These are phyloP conservation scores for Boletus bicolor DNA, from an alignment of 768 basidiomycete species.

Conservation along the genomic window DNA sequence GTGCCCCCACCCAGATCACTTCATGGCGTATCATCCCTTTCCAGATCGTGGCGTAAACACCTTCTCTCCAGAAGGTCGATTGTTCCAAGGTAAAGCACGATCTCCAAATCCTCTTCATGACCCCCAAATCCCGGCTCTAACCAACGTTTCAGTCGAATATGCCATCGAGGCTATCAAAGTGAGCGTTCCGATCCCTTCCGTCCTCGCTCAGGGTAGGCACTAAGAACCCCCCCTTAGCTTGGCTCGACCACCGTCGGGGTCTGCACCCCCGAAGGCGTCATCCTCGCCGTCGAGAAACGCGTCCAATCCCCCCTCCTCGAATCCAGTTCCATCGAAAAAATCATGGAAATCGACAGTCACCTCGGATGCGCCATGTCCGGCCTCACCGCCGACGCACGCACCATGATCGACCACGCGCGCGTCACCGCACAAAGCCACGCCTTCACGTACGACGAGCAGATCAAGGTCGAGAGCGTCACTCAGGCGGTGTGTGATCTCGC, in stretches of 20 bases:
- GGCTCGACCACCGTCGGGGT: constrained; percentile 98
- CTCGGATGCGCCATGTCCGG: constrained; percentile 98
- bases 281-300: constrained; percentile 97
- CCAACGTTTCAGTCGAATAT: constrained; percentile 76
- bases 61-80: constrained; percentile 96
- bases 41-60: constrained; percentile 97
- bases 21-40: neutral
- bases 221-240: constrained; percentile 50
- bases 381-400: constrained; percentile 95
- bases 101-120: neutral
- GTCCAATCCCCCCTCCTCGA: constrained; percentile 96
- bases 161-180: constrained; percentile 99
- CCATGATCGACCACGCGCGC: constrained; percentile 99
- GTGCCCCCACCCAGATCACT: neutral
- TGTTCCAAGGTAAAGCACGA: constrained; percentile 83
- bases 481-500: constrained; percentile 99
- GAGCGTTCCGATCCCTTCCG: neutral
- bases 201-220: neutral
- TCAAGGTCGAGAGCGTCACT: constrained; percentile 96
- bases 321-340: constrained; percentile 95
- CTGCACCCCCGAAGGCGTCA: constrained; percentile 82
- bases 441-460: constrained; percentile 95
- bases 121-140: constrained; percentile 12
- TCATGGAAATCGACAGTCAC: constrained; percentile 98
- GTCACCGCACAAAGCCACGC: constrained; percentile 94